phyloP scores from a whole-genome alignment of 2,329 filamentous ascomycete genomes.

The Emericellopsis cladophorae region DNA sequence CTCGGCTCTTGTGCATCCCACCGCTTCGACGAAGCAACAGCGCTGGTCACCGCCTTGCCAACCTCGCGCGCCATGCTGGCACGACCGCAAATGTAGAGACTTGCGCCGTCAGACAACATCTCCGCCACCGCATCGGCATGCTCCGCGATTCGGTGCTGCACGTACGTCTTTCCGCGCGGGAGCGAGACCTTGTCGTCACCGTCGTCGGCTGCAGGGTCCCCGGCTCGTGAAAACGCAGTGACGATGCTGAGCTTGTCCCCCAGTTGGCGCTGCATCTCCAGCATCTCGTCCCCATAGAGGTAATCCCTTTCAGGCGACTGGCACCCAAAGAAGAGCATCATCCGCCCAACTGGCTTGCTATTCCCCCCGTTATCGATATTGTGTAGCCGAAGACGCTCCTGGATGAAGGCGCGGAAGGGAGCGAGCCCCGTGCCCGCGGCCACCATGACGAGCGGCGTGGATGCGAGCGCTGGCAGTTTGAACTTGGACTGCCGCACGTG shows the following conservation, averaged over 20 bases:
- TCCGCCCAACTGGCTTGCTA: slow-evolving; percentile 10
- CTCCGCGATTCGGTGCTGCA: slow-evolving; percentile 75
- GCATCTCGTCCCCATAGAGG: slow-evolving; percentile 47
- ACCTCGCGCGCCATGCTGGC: slow-evolving; percentile 60
- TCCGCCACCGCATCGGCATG: slow-evolving; percentile 66
- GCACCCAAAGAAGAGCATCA: slow-evolving; percentile 46
- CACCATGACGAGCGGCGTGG: slow-evolving; percentile 40
- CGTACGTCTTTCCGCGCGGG: slow-evolving; percentile 73
- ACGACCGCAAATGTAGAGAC: slow-evolving; percentile 89
- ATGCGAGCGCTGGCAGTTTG: slow-evolving; percentile 80
- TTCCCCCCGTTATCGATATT: slow-evolving; percentile 38
- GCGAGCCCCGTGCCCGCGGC: slow-evolving; percentile 36
- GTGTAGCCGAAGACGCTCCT: slow-evolving; percentile 48
- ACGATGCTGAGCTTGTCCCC: slow-evolving; percentile 74
- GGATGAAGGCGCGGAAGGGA: slow-evolving; percentile 18
- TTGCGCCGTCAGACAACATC: slow-evolving; percentile 65
- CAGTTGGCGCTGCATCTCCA: slow-evolving; percentile 65
- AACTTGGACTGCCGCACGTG: slow-evolving; percentile 91
- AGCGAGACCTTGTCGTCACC: no score
- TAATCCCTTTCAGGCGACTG: slow-evolving; percentile 36
- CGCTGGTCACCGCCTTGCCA: no score
- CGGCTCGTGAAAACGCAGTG: slow-evolving; percentile 79
- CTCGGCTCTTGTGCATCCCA: no score
- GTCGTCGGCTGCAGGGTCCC: no score
- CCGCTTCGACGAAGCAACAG: no score